These are phyloP conservation scores for Nephelium lappaceum DNA, from an alignment of 345 rosid genomes.

Conservation along the genomic window DNA sequence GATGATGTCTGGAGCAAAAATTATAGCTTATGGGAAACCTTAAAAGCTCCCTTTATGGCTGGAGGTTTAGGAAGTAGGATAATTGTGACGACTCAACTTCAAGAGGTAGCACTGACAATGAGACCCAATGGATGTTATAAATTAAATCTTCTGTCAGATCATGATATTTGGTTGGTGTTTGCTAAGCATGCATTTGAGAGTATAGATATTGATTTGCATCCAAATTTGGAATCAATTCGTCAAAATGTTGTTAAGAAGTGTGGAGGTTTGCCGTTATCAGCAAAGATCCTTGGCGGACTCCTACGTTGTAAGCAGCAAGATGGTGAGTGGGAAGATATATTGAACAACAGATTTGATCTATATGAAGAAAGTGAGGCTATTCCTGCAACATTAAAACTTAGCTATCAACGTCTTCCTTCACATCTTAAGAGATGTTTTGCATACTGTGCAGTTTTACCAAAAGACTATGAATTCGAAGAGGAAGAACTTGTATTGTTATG, in stretches of 20 bases:
- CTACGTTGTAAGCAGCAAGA: conserved; percentile 6
- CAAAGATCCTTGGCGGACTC: conserved; percentile 23
- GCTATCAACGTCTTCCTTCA: conserved; percentile 4
- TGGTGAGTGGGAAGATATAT: conserved; percentile 15
- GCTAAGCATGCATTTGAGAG: conserved; percentile 11
- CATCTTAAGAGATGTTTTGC: conserved; percentile 20
- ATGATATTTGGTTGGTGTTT: conserved; percentile 22
- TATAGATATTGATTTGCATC: not conserved
- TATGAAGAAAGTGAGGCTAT: no score
- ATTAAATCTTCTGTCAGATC: not conserved
- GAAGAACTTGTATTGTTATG: conserved; percentile 19
- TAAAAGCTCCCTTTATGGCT: not conserved
- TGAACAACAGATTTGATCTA: conserved; percentile 2
- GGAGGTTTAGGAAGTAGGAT: not conserved
- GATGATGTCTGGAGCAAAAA: no score
- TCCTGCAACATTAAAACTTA: no score
- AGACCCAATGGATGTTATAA: not conserved
- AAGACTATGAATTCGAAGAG: conserved; percentile 24
- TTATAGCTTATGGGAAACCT: no score
- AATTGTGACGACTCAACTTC: not conserved
- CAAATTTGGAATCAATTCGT: not conserved
- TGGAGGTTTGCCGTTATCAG: conserved; percentile 23
- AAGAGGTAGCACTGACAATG: conserved; percentile 6
- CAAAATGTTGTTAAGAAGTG: conserved; percentile 14
- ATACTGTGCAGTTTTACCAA: conserved; percentile 21